Evolutionary conservation across 495 filamentous ascomycete species (phyloP).

Genomic region (Patellaria atrata): DNA sequence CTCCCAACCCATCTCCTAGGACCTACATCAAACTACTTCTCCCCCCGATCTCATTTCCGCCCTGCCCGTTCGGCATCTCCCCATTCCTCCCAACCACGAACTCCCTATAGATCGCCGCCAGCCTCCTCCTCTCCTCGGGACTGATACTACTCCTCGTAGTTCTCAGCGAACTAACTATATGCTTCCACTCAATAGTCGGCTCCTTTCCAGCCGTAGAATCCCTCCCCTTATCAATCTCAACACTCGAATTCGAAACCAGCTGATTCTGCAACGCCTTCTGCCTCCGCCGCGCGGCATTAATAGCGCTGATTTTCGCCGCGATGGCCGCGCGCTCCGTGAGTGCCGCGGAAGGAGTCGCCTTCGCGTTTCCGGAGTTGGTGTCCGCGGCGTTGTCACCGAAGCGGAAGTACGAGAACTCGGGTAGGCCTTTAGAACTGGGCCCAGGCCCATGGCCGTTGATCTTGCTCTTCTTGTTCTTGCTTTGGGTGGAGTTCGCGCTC

Average conservation of each 20-base stretch:
- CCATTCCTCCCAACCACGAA: conserved; percentile 85
- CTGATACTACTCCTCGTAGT: conserved; percentile 78
- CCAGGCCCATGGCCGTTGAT: conserved; percentile 13
- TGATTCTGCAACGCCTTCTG: conserved; percentile 29
- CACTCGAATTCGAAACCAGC: conserved; percentile 4
- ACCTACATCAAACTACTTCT: conserved; percentile 78
- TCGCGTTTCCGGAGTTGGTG: background rate
- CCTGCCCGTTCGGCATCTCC: conserved; percentile 87
- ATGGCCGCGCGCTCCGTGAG: conserved; percentile 59
- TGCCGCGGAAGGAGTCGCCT: conserved; percentile 3
- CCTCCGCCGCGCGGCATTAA: conserved; percentile 52
- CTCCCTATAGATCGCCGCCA: conserved; percentile 75
- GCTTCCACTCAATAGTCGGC: conserved; percentile 75
- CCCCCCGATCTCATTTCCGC: conserved; percentile 78
- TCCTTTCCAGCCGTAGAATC: conserved; percentile 36
- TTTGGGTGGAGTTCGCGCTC: conserved; percentile 16
- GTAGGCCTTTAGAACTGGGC: conserved; percentile 28
- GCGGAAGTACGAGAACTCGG: conserved; percentile 67
- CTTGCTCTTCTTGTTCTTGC: conserved; percentile 17
- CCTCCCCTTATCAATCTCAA: conserved; percentile 16
- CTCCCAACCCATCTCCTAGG: background rate
- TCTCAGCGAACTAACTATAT: conserved; percentile 60
- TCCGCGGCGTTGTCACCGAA: conserved; percentile 39
- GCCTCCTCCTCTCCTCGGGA: conserved; percentile 51
- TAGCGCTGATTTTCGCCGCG: conserved; percentile 54